Evolutionary conservation across 768 basidiomycete genomes (phyloP), one percentile per base, ranked within the genome.

Genomic region (Boletus reticuloceps): DNA sequence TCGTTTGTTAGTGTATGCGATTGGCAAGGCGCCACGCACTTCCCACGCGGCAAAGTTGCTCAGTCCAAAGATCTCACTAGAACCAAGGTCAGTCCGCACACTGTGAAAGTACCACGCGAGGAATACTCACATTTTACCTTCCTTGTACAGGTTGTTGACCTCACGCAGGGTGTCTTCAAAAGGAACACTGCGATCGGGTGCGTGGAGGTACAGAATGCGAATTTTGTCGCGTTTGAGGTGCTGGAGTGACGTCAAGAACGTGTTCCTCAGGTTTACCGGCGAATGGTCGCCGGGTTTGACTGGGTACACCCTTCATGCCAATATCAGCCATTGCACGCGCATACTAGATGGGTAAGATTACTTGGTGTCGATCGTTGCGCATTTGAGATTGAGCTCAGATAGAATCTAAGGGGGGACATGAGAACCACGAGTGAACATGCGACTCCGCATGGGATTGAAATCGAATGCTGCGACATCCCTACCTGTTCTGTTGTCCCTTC

Each of bases 21-120:
- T 19, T 1, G 14, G 4, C n/a, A 27, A 37, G 13, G 14, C 25
- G 16, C 14, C 2, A 65, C 66, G 25, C 37, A 75, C 78, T 66
- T 86, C 83, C 81, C 82, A 85, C 0, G 82, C 76, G 1, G 67
- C 54, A 40, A 74, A 86, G 65, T 86, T 86, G 62, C 83, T 85
- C 57, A 87, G 72, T 3, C 85, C 83, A 54, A 86, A 81, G n/a
- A 77, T 75, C 55, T 83, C 79, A 63, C 79, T 82, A 51, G 37
- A 16, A 5, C 14, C 4, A 39, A 9, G 19, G 41, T 54, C 9
- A 46, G 32, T 19, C 12, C 17, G 40, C 20, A 19, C 6, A 12
- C 9, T 5, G n/a, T n/a, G 36, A 46, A 12, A 5, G 37, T 31
- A 6, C 43, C n/a, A 29, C 3, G 0, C 9, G 4, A 17, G 2